phyloP scores from a whole-genome alignment of 768 basidiomycete species.

The Lentinula detonsa region DNA sequence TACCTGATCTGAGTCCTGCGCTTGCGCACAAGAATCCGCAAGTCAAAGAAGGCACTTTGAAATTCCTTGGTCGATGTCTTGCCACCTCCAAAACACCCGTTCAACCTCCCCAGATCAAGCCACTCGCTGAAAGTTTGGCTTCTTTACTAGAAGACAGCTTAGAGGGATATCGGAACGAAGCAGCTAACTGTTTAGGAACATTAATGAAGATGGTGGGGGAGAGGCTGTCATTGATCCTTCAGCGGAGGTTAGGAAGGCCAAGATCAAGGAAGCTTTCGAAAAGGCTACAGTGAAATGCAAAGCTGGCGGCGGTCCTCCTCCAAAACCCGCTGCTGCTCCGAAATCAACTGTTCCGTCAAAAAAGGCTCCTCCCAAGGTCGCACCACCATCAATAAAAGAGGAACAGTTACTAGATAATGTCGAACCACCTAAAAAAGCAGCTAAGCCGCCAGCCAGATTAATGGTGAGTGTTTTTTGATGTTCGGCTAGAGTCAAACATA shows the following conservation, averaged over 20 bases:
- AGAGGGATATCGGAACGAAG: conserved; percentile 85
- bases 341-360: conserved; percentile 29
- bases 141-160: conserved; percentile 79
- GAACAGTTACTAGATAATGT: conserved; percentile 17
- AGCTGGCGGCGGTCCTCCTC: conserved; percentile 47
- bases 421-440: conserved; percentile 24
- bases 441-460: conserved; percentile 31
- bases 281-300: conserved; percentile 92
- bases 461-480: not conserved
- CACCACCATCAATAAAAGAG: conserved; percentile 15
- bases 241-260: conserved; percentile 81
- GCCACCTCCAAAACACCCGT: conserved; percentile 65
- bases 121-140: conserved; percentile 71
- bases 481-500: not conserved
- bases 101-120: conserved; percentile 70
- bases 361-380: conserved; percentile 14
- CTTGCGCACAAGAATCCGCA: conserved; percentile 93
- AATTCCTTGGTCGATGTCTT: conserved; percentile 79
- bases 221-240: conserved; percentile 77
- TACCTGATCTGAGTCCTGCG: conserved; percentile 74
- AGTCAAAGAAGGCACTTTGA: conserved; percentile 88
- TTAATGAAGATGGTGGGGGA: conserved; percentile 98
- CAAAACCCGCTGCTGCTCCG: conserved; percentile 24
- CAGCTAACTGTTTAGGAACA: conserved; percentile 82
- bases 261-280: conserved; percentile 91